Percentiles rank a stretch among this genome's conserved stretches.
Evolutionary conservation across 768 basidiomycete genomes (phyloP).

Genomic region (Boletus reticulatus): DNA sequence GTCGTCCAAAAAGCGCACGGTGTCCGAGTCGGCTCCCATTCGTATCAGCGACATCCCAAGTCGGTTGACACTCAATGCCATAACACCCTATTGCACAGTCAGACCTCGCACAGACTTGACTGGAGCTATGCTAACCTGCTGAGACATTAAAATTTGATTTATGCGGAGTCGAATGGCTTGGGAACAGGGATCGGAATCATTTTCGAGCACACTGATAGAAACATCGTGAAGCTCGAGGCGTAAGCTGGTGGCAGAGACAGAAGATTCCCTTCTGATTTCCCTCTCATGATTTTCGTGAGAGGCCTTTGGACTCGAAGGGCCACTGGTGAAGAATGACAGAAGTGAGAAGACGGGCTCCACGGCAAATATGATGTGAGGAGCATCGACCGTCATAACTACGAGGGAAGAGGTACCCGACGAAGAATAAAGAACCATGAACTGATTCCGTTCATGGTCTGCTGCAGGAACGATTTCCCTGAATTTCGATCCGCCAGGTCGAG

Average conservation of each 20-base stretch:
- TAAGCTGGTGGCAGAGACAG: slow-evolving; percentile 45
- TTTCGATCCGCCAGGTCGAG: slow-evolving; percentile 71
- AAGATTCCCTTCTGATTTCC: slow-evolving; percentile 11
- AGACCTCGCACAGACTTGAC: slow-evolving; percentile 3
- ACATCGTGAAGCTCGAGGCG: slow-evolving; percentile 89
- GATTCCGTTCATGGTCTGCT: slow-evolving; percentile 81
- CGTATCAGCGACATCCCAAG: slow-evolving; percentile 92
- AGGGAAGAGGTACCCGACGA: slow-evolving; percentile 64
- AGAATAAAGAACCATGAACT: slow-evolving; percentile 92
- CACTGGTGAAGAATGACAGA: slow-evolving; percentile 77
- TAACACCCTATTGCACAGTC: slow-evolving; percentile 56
- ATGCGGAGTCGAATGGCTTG: slow-evolving; percentile 88
- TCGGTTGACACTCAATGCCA: slow-evolving; percentile 74
- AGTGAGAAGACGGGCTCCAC: slow-evolving; percentile 88
- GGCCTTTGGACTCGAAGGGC: slow-evolving; percentile 35
- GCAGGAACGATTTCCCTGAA: slow-evolving; percentile 97
- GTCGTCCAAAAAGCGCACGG: slow-evolving; percentile 90
- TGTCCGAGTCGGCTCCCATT: slow-evolving; percentile 83
- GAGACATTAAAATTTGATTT: slow-evolving; percentile 81
- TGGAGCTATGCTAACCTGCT: slow-evolving; percentile 63
- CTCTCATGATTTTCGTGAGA: slow-evolving; percentile 12
- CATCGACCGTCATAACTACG: slow-evolving; percentile 87
- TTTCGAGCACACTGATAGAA: slow-evolving; percentile 83
- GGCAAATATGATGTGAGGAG: slow-evolving; percentile 89
- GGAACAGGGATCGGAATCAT: slow-evolving; percentile 72